Evolutionary conservation across 441 rosid genomes (phyloP), one percentile per base, ranked within the genome.

Genomic region (Aleurites moluccanus): DNA sequence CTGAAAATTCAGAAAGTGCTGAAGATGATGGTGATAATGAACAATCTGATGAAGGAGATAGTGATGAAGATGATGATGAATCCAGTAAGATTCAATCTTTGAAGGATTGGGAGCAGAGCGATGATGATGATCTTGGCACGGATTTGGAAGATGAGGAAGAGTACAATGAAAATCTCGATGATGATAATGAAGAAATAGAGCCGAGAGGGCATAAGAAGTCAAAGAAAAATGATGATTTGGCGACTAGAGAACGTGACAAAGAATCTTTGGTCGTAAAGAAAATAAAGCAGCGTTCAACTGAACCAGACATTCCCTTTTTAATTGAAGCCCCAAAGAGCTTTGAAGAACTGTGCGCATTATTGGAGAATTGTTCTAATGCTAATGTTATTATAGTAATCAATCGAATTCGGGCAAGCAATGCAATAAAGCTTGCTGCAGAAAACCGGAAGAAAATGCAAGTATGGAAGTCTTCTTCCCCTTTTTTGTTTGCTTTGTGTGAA

Each of bases 371-470:
- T 80, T 88, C 97, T 76, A 87, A 87, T 81, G 83, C 75, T 6
- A 86, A 91, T 55, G 77, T 86, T 67, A 6, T 89, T 64, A 66
- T 78, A 50, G 80, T 90, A 59, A 78, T 95, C 64, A 79, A 81
- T 78, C 90, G 98, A 77, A 89, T 95, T 75, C 86, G 89, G 56
- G 86, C 75, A 69, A 83, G 83, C 70, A 84, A 90, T 83, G 88
- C 96, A 65, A 89, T 90, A 78, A 86, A 88, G 75, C 89, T 91
- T 69, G 92, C 92, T 50, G 95, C 93, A 61, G 98, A 89, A 87
- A 95, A 95, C 84, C 86, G 97, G 67, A 95, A 90, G 86, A 95
- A 93, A 83, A 91, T 93, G 85, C 99, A 93, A 83, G 98, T 91
- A 88, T 45, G 83, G 76, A 75, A n/a, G 6, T 78, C 53, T 65